A percentile compares a stretch with the other conserved stretches of the same genome.
Evolutionary conservation across 768 basidiomycete species (phyloP).

Genomic region (Rhodotorula paludigena): DNA sequence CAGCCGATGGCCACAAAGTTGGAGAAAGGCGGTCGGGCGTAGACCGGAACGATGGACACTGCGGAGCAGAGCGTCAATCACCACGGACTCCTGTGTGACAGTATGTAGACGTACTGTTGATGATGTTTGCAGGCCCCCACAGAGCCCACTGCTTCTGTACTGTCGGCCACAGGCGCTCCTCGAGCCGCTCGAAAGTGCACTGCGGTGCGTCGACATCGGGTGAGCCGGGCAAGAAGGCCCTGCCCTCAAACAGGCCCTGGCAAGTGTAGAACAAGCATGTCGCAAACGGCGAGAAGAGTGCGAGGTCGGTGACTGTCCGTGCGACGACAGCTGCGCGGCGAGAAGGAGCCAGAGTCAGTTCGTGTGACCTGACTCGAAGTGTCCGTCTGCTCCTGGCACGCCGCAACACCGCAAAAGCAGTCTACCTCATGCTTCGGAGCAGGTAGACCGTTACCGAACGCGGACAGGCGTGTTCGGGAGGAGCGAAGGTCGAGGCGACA

Average conservation of each 20-base stretch:
- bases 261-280: slow-evolving; percentile 37
- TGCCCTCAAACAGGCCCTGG: slow-evolving; percentile 27
- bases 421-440: too few species aligned
- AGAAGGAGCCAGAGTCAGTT: too few species aligned
- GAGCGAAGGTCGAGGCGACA: too few species aligned
- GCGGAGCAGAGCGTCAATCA: slow-evolving; percentile 13
- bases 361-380: too few species aligned
- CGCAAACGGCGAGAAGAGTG: slow-evolving; percentile 37
- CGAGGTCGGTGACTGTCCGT: slow-evolving; percentile 28
- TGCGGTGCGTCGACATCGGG: background rate
- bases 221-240: background rate
- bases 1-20: slow-evolving; percentile 33
- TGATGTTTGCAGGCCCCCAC: slow-evolving; percentile 5
- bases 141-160: slow-evolving; percentile 21
- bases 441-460: too few species aligned
- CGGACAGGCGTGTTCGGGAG: too few species aligned
- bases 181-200: slow-evolving; percentile 39
- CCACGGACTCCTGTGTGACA: too few species aligned
- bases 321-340: slow-evolving; percentile 24
- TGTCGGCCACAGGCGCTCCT: slow-evolving; percentile 27
- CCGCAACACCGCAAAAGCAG: too few species aligned
- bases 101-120: too few species aligned
- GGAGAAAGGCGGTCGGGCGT: slow-evolving; percentile 41
- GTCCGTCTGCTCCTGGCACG: too few species aligned
- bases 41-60: slow-evolving; percentile 33